Base-by-base conservation (phyloP, 164 flowering plant genomes). In the Tetrastigma voinierianum region DNA sequence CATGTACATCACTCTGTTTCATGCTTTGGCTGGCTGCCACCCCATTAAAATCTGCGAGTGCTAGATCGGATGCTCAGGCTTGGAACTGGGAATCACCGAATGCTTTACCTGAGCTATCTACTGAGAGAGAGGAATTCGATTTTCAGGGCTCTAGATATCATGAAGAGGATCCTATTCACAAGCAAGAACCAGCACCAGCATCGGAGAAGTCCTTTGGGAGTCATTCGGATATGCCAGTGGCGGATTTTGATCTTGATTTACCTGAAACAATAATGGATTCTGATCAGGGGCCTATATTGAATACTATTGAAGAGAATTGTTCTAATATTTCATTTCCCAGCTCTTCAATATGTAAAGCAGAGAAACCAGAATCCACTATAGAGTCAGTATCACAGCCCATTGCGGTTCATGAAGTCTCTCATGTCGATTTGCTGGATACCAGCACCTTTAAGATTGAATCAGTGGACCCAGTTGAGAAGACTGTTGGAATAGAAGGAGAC, bases 1-100 rank as follows among this genome's bases (percentile, higher is more conserved):
- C 84, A 48, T 80, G 75, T 79, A 75, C 78, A 11, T 93, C 97
- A 17, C 74, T 92, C 57, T 72, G 80, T 70, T 70, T 90, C 71
- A 88, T 82, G 88, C 90, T 93, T 53, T 90, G 99, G 99, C 77
- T 96, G 19, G 85, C 82, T 52, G 88, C 85, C 23, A 91, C 90
- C 20, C 99, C 98, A 12, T 73, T 96, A 61, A 90, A 86, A 64
- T 96, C 98, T 67, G 90, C 90, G 43, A 86, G 78, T 75, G 67
- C 71, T 23, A 72, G 70, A 57, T 43, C 58, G 32, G 86, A 85
- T 74, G 69, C 78, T 54, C 85, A 81, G 59, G 71, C 19, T 9
- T 83, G 80, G 85, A 74, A 71, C 72, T 82, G 77, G 90, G 91
- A 84, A 64, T 21, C 61, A 14, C 73, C 73, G 52, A 63, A 54